Conservation (phyloP, 495 filamentous ascomycete species). For the Hyaloscypha variabilis region DNA sequence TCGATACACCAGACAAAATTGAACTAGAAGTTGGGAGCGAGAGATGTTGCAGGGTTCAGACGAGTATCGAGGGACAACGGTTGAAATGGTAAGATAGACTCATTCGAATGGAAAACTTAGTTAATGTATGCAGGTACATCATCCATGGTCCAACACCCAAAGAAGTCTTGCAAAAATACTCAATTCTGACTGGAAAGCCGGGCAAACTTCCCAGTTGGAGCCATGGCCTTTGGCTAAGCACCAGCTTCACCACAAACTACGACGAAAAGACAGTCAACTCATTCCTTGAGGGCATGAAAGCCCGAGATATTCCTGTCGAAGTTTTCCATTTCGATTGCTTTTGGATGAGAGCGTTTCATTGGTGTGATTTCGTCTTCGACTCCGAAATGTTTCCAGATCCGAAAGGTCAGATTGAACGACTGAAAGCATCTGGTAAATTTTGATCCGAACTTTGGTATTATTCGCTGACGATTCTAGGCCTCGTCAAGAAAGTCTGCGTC, state of each 20-base stretch:
- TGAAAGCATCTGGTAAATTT: constrained; percentile 48
- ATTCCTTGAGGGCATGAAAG: constrained; percentile 69
- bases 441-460: no score
- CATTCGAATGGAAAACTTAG: constrained; percentile 18
- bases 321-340: constrained; percentile 76
- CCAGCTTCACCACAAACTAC: constrained; percentile 71
- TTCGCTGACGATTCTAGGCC: constrained; percentile 33
- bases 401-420: constrained; percentile 58
- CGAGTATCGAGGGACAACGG: constrained; percentile 62
- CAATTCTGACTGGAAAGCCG: constrained; percentile 61
- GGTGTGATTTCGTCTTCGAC: constrained; percentile 76
- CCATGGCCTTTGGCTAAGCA: constrained; percentile 72
- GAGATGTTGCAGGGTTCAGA: constrained; percentile 64
- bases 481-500: constrained; percentile 64
- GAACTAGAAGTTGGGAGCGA: constrained; percentile 71
- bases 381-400: constrained; percentile 70
- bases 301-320: constrained; percentile 64
- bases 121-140: constrained; percentile 47
- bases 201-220: constrained; percentile 67
- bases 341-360: constrained; percentile 68
- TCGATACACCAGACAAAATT: constrained; percentile 60
- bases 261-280: constrained; percentile 66
- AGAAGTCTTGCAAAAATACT: constrained; percentile 66
- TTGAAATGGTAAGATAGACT: constrained; percentile 43
- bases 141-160: constrained; percentile 70